Base-by-base conservation (phyloP, 2,329 filamentous ascomycete genomes). In the Diaporthe destruens region DNA sequence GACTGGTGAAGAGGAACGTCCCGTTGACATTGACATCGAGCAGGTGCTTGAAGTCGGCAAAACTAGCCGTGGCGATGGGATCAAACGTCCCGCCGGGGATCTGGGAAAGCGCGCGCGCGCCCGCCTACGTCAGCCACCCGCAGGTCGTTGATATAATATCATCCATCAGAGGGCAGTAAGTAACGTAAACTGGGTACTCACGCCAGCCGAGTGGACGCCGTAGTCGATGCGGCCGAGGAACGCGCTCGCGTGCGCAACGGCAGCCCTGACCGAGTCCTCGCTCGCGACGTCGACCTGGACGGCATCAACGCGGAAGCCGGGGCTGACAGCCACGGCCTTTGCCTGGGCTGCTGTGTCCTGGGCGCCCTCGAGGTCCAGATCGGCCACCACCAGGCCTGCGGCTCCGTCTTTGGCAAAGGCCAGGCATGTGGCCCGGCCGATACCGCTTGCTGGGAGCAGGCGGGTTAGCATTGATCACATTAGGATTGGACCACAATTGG, bases 21-120 rank as follows among this genome's bases (percentile, higher is more conserved):
- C 71, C 71, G n/a, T 70, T 53, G 25, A 72, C 66, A 9, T 71
- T 72, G 3, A 72, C 25, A 20, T 72, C 66, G 4, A 72, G 32
- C 0, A 72, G 56, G 9, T 65, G 71, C 39, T 70, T 72, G 66
- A 72, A 70, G n/a, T 72, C 71, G 4, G n/a, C 66, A 23, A 72
- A 71, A 12, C 47, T 72, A 23, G 56, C 66, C 42, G 70, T 36
- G 1, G 71, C 66, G 14, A 72, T 65, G 3, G 66, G 71, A n/a
- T 72, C 56, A 32, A 71, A 72, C 23, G 71, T 57, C 0, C 71
- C 66, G 3, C 56, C 57, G 0, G 56, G 66, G 23, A 72, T 72
- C 71, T 72, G 14, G 3, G 18, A 7, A 56, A 7, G n/a, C n/a
- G n/a, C n/a, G n/a, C n/a, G n/a, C n/a, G n/a, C n/a, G n/a, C n/a